Percentiles rank a stretch among this genome's conserved stretches.
These are phyloP conservation scores for Euphorbia celastroides DNA, from an alignment of 441 rosid genomes.

Conservation along the genomic window DNA sequence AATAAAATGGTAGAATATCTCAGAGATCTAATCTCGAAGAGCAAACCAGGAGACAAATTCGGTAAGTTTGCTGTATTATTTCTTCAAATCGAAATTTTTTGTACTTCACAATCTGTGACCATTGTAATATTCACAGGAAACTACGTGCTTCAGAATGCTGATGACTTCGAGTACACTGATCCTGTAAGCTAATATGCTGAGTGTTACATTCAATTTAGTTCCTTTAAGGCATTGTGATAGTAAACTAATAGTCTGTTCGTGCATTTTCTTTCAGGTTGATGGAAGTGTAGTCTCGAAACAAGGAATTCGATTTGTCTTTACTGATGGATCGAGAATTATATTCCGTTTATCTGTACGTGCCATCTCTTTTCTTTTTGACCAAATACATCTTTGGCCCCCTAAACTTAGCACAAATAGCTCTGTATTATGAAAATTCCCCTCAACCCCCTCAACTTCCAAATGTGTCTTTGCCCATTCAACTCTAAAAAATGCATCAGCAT, in stretches of 20 bases:
- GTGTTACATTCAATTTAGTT: constrained; percentile 4
- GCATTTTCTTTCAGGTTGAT: constrained; percentile 55
- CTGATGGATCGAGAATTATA: constrained; percentile 83
- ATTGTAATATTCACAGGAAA: constrained; percentile 40
- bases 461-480: too few relatives aligned
- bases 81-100: background rate
- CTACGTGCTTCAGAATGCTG: constrained; percentile 71
- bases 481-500: too few relatives aligned
- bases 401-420: too few relatives aligned
- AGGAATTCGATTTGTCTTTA: constrained; percentile 87
- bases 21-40: constrained; percentile 62
- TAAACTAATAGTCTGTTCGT: background rate
- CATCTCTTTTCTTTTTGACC: constrained; percentile 5
- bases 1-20: constrained; percentile 73
- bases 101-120: constrained; percentile 6
- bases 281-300: constrained; percentile 88
- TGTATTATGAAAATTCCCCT: too few relatives aligned
- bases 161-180: constrained; percentile 87
- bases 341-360: constrained; percentile 72
- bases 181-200: constrained; percentile 54
- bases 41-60: constrained; percentile 62
- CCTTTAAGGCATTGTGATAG: background rate
- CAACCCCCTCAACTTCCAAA: too few relatives aligned
- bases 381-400: too few relatives aligned
- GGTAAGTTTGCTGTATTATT: constrained; percentile 39